phyloP scores from a whole-genome alignment of 495 filamentous ascomycete genomes.

The Glonium stellatum region DNA sequence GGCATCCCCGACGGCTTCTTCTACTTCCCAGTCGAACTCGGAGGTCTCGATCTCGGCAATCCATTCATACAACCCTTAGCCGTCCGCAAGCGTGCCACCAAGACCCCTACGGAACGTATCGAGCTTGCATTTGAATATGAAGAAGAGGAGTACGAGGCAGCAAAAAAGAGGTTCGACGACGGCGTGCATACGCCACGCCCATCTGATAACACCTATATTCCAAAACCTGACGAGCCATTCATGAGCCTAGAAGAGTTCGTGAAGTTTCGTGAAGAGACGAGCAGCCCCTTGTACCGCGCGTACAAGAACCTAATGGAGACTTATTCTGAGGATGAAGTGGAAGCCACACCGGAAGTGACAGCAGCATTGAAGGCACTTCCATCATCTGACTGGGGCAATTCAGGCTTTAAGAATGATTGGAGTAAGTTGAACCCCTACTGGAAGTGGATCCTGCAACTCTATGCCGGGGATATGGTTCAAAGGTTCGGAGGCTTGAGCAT shows the following conservation, averaged over 20 bases:
- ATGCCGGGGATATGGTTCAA: constrained; percentile 44
- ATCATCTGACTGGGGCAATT: constrained; percentile 2
- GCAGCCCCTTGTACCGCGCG: constrained; percentile 16
- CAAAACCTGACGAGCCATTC: constrained; percentile 34
- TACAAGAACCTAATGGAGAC: constrained; percentile 29
- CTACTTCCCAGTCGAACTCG: constrained; percentile 48
- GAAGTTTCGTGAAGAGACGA: constrained; percentile 39
- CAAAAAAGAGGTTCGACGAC: constrained; percentile 34
- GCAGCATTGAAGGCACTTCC: neutral
- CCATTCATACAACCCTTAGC: constrained; percentile 46
- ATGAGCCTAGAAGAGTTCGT: constrained; percentile 45
- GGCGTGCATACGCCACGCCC: constrained; percentile 8
- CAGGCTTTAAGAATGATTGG: constrained; percentile 14
- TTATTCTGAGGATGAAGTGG: constrained; percentile 20
- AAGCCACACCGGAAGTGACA: constrained; percentile 12
- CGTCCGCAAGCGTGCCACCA: constrained; percentile 33
- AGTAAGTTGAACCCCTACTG: constrained; percentile 34
- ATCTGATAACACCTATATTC: neutral
- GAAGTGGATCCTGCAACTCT: constrained; percentile 48
- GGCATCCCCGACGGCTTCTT: constrained; percentile 33
- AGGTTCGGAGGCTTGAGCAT: constrained; percentile 47
- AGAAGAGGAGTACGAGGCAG: constrained; percentile 32
- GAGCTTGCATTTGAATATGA: constrained; percentile 38
- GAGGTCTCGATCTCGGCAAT: constrained; percentile 50
- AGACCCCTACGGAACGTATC: constrained; percentile 35